Evolutionary conservation across 2,329 filamentous ascomycete genomes (phyloP), one percentile per base, ranked within the genome.

Genomic region (Colletotrichum kahawae): DNA sequence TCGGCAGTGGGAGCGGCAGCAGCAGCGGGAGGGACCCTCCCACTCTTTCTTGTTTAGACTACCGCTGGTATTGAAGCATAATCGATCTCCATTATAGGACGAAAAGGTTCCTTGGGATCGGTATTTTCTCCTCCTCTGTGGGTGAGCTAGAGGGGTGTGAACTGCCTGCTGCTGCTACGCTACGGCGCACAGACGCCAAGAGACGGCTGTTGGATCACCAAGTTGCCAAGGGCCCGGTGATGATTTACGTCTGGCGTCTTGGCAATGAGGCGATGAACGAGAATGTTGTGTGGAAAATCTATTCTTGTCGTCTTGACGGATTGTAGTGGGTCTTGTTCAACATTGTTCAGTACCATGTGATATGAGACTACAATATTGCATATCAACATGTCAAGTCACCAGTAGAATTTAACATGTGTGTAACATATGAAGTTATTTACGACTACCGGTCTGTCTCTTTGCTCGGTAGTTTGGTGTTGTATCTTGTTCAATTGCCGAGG

Each of bases 71-170:
- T 54, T 63, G 67, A 69, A 69, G 67, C 36, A 62, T 63, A 63
- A 54, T 70, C 67, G n/a, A 69, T 29, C 21, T 51, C 36, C 16
- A 51, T 60, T 9, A 70, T 65, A 65, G 34, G 71, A 74, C 29
- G 71, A 70, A 74, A 67, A 68, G 57, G 65, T 70, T 69, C 66
- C 70, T 43, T 29, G 7, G n/a, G 33, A 54, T 43, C 66, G 70
- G 66, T 67, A 27, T 16, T 62, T 18, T 5, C 21, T 51, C 24
- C 27, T 33, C 12, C 36, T 31, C 18, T 1, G 1, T 31, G 67
- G 16, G 29, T n/a, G 27, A 33, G 56, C 24, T 16, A 29, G 34
- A 29, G 29, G 64, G 65, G 34, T 29, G 43, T 36, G 51, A 56
- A 21, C 29, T n/a, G 0, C 27, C 43, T 34, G 27, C 48, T 34